Base-by-base conservation (phyloP, 176 grass and related monocot genomes). In the Musa acuminata region DNA sequence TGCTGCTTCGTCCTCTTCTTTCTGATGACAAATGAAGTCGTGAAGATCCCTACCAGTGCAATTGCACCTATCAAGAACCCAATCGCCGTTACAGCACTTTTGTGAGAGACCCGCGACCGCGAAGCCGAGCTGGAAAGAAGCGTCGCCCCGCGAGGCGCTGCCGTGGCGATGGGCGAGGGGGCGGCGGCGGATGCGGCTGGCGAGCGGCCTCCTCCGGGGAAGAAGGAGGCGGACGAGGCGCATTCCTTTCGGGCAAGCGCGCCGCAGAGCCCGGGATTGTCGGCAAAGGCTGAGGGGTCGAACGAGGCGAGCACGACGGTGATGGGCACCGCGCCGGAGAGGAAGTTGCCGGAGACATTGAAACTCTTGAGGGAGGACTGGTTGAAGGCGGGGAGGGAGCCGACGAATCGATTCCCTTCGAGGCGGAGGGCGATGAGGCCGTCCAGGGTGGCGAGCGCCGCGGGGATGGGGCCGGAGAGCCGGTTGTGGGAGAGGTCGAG, bases 311-410 rank as follows among this genome's bases (percentile, higher is more conserved):
- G 70, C 10, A 76, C 55, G 49, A 73, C 24, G 51, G 96, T 99
- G 25, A 87, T 88, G 1, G 96, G 91, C 1, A 99, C 80, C 2
- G 96, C 84, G 2, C 96, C 96, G 35, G 91, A 84, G 82, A 99
- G 92, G 80, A 95, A 81, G 84, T 99, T 99, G 69, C 68, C 78
- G 9, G 91, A 99, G 0, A 95, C 86, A 10, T 99, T 95, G 17
- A 99, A 63, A 17, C 78, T 54, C 79, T 77, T 87, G 43, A 99
- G 79, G n/a, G 86, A 87, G 0, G 86, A 83, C 78, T 95, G 96
- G 84, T 93, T 91, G 80, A 92, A 89, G 0, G 91, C 23, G 1
- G 96, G 96, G 43, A 99, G 78, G 29, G 91, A 25, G 59, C 91
- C 96, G 49, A 60, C 79, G 77, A 99, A 91, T 35, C 66, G 78